Evolutionary conservation across 2,329 filamentous ascomycete genomes (phyloP), one percentile per base, ranked within the genome.

Genomic region (Exophiala sideris): DNA sequence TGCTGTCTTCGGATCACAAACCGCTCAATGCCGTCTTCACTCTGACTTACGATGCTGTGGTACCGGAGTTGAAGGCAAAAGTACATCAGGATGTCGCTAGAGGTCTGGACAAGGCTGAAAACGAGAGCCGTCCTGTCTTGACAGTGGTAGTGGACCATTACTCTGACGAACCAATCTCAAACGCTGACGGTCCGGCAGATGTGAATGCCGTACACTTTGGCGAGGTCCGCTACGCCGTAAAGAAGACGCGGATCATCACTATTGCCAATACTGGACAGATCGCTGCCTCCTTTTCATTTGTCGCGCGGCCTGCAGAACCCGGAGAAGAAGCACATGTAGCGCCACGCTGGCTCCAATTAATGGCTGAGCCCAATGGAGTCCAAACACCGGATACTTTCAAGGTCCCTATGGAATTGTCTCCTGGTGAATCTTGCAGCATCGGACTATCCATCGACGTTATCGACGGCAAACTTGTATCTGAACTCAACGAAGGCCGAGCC

Each of bases 1-100:
- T 99, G 20, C 81, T 89, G 12, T 96, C 92, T 0, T 97, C 92
- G 0, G 94, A 99, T 64, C 94, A 99, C 71, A 99, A 99, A 68
- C 95, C 94, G 0, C 74, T 99, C 1, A 83, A 86, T 54, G 89
- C 91, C 1, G 76, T 91, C 1, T 97, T 97, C 66, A 86, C 82
- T 0, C 72, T 99, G 6, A 86, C 87, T 41, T 96, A 94, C 66
- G 89, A 96, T 58, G 87, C 89, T 0, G 88, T 96, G 1, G 84
- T 95, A 0, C 88, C 91, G 0, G 86, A 92, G 24, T 74, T 96
- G 21, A 96, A 95, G 68, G 83, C 89, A 1, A 86, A 84, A 58
- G 78, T 97, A 0, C 88, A 96, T 58, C 84, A 88, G 52, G 91
- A 97, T 66, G 88, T 97, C 10, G 91, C 88, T 1, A 82, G 88